A percentile compares a stretch with the other conserved stretches of the same genome.
Conservation (phyloP, 148 eudicot genomes). For the Drosera capensis region DNA sequence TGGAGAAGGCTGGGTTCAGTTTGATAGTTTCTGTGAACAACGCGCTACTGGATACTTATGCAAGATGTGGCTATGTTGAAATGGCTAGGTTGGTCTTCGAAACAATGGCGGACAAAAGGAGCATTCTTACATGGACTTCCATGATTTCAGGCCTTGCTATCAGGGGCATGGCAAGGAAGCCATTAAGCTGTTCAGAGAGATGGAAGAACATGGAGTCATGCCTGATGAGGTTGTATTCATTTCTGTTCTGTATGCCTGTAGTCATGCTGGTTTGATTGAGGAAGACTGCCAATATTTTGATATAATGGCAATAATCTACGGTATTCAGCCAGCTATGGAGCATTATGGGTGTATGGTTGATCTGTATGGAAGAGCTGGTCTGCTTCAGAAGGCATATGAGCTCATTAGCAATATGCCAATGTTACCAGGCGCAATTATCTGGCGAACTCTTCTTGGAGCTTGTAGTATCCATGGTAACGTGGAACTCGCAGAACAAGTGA, state of each 20-base stretch:
- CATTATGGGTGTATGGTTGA: conserved; percentile 39
- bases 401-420: conserved; percentile 24
- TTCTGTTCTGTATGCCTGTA: conserved; percentile 41
- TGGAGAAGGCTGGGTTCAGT: conserved; percentile 32
- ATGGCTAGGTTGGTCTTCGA: conserved; percentile 47
- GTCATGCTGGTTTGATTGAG: conserved; percentile 36
- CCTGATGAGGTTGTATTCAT: conserved; percentile 35
- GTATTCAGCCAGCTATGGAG: conserved; percentile 18
- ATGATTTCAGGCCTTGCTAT: conserved; percentile 52
- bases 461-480: conserved; percentile 22
- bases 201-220: conserved; percentile 28
- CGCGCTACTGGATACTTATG: conserved; percentile 38
- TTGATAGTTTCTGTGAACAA: conserved; percentile 32
- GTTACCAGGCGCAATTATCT: conserved; percentile 29
- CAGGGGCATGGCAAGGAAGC: conserved; percentile 54
- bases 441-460: conserved; percentile 30
- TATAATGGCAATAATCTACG: conserved; percentile 16
- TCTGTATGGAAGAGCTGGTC: conserved; percentile 28
- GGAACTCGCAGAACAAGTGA: conserved; percentile 18
- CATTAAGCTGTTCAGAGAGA: conserved; percentile 22
- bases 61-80: conserved; percentile 37
- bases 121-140: conserved; percentile 39
- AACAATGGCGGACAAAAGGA: conserved; percentile 28
- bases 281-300: conserved; percentile 20
- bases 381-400: conserved; percentile 18